phyloP scores from a whole-genome alignment of 495 filamentous ascomycete genomes.

The Podospora pseudocomata region DNA sequence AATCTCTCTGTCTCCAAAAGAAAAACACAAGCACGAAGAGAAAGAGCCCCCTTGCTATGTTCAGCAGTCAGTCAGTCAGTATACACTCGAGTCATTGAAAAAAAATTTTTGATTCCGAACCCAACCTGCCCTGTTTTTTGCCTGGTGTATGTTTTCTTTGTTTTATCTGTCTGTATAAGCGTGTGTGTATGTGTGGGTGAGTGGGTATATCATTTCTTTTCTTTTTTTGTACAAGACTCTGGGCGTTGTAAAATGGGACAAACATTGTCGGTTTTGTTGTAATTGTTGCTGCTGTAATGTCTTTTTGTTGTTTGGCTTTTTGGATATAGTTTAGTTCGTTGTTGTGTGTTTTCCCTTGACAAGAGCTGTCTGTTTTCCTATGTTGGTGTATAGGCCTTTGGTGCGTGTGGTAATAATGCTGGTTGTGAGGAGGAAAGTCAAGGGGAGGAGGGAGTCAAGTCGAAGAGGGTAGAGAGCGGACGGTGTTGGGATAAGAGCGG shows the following conservation, averaged over 20 bases:
- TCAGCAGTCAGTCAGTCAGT: neutral
- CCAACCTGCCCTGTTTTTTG: neutral
- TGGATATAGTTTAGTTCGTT: neutral
- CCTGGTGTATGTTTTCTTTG: neutral
- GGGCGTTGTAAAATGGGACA: neutral
- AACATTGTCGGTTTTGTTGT: neutral
- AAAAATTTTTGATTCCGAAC: too few species aligned
- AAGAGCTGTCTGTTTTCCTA: neutral
- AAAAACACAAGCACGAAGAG: neutral
- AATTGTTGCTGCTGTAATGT: neutral
- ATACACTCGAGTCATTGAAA: too few species aligned
- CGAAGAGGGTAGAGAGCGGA: too few species aligned
- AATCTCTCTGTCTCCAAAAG: slow-evolving; percentile 4
- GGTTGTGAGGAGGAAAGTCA: too few species aligned
- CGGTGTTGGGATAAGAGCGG: too few species aligned
- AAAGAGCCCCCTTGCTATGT: neutral
- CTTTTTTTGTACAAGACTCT: neutral
- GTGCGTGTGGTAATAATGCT: neutral
- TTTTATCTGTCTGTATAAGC: neutral
- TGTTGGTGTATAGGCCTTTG: neutral
- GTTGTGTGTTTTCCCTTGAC: neutral
- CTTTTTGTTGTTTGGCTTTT: neutral
- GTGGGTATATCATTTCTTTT: neutral
- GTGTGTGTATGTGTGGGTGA: neutral
- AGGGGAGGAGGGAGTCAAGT: too few species aligned